Conservation (phyloP, 23 red algal genomes). For the Gracilaria caudata region DNA sequence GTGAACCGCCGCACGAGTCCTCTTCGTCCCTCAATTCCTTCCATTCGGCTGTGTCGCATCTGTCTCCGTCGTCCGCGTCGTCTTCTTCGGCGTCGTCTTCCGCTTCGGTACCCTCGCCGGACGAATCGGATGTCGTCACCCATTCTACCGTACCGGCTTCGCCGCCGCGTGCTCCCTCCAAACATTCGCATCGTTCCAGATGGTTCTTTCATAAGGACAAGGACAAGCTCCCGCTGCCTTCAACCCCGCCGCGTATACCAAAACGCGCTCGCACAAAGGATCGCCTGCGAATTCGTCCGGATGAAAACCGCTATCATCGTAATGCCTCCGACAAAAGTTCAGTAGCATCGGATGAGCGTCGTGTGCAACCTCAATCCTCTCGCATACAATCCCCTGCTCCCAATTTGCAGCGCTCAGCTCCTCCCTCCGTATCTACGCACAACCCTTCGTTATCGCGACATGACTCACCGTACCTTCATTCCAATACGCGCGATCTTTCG, state of each 20-base stretch:
- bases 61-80: neutral
- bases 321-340: constrained; percentile 20
- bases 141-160: constrained; percentile 31
- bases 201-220: constrained; percentile 37
- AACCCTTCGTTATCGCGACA: neutral
- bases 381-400: constrained; percentile 1
- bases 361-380: neutral
- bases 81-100: neutral
- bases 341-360: constrained; percentile 15
- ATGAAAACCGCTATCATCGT: constrained; percentile 5
- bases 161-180: constrained; percentile 37
- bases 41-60: constrained; percentile 52
- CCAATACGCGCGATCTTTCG: constrained; percentile 6
- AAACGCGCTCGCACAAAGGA: constrained; percentile 26
- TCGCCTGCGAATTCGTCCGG: constrained; percentile 18
- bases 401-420: neutral
- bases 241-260: constrained; percentile 6
- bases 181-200: constrained; percentile 31
- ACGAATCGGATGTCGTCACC: constrained; percentile 14
- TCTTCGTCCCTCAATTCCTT: constrained; percentile 54
- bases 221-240: neutral
- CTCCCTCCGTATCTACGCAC: neutral
- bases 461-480: neutral
- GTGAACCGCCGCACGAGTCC: neutral
- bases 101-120: neutral